Evolutionary conservation across 2,329 filamentous ascomycete species (phyloP), one percentile per base, ranked within the genome.

Genomic region (Cercospora zeina): DNA sequence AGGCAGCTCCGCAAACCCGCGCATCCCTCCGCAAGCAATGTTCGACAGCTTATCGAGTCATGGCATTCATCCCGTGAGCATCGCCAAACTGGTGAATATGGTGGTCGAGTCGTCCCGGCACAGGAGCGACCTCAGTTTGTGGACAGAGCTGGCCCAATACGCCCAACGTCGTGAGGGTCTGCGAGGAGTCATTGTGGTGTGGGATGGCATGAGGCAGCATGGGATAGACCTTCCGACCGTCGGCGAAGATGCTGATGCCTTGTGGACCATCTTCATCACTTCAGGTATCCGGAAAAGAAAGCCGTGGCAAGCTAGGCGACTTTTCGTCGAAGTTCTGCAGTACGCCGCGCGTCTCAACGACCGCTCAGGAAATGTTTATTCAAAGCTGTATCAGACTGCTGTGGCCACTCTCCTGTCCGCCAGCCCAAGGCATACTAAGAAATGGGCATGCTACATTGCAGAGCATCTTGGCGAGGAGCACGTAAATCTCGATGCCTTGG

Each of bases 211-310:
- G 71, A 71, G 67, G 10, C 55, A 67, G 11, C 71, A 75, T 24
- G 67, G 71, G 2, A 68, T 81, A 24, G 67, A 73, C 21, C 64
- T 83, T 10, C 80, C 81, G 13, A 73, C 69, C 2, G 64, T 67
- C 11, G 76, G 77, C 16, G 57, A 63, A n/a, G 66, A 77, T 4
- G 78, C 80, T 16, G 71, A 76, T 8, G 71, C 70, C 11, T 63
- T 84, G 6, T 84, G 82, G 82, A 69, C 70, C 0, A 76, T 73
- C 0, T 78, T 83, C 53, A 65, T 83, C 50, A 72, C 74, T 55
- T 67, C 76, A 31, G 73, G 74, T n/a, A 66, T 76, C 16, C 13
- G 14, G 19, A 53, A 53, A 34, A 27, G 34, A 14, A 10, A 47
- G n/a, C 7, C 24, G 16, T 33, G 36, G 19, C 24, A 54, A 11